Base-by-base conservation (phyloP, 2,329 filamentous ascomycete genomes). In the Aspergillus calidoustus region DNA sequence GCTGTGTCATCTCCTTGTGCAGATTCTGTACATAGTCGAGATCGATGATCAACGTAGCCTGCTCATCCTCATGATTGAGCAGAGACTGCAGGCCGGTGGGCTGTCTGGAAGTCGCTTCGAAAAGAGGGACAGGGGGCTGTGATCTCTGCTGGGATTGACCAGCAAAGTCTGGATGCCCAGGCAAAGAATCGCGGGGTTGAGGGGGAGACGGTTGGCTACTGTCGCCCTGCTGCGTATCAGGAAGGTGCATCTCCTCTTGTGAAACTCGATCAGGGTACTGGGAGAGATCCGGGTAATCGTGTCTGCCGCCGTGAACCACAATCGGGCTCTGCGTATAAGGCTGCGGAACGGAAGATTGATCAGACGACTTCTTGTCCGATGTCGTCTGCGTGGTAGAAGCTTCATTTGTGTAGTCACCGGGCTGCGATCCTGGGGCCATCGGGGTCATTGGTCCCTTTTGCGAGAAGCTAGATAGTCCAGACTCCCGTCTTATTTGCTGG, bases 361-460 rank as follows among this genome's bases (percentile, higher is more conserved):
- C 88, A 1, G 91, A 92, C 2, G 91, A 93, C 74, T 87, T 88
- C 78, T 96, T 95, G n/a, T 88, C 87, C 3, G 87, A 90, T 2
- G 93, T 97, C 3, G 88, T 90, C 23, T 88, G 88, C 1, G 93
- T 98, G 1, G 93, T 96, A 2, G 93, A 96, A 1, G 93, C 94
- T 71, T 96, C 93, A 70, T 98, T 97, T 57, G 89, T 80, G 61
- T 87, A 89, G 85, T 89, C 85, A 23, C 80, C 80, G 17, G 83
- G 79, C 71, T 87, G 83, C 34, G 86, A 86, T 61, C 84, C 83
- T 13, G 82, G 81, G 8, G 82, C 81, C 78, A 89, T 82, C 23
- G 84, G 85, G 2, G 86, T 88, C 67, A 86, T 83, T 7, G 81
- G 83, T 28, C 77, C 78, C 63, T 76, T 80, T 66, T 84, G 82